Base-by-base conservation (phyloP, 139 green algal genomes). In the Parachlorella kessleri region DNA sequence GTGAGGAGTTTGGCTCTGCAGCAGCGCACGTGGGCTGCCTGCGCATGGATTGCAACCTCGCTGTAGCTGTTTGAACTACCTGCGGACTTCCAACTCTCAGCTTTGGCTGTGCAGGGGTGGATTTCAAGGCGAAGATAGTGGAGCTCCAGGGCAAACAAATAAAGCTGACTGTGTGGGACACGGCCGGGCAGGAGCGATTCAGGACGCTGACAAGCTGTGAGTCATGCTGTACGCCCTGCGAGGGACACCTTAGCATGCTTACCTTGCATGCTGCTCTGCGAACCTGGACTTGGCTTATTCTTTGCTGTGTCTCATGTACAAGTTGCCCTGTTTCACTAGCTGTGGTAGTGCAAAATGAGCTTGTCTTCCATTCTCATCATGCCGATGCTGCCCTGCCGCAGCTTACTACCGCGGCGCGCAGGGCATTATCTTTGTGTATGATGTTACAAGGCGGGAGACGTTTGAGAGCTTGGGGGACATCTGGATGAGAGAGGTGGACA, bases 91-190 rank as follows among this genome's bases (percentile, higher is more conserved):
- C n/a, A 63, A 63, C 53, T 63, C 53, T 63, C 53, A 63, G n/a
- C n/a, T n/a, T 63, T 35, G 40, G 38, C 70, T 36, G 37, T 81
- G 65, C 86, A 97, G 94, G 96, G 55, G 96, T 99, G 2, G 96
- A 99, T 78, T 99, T 99, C 78, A 93, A 95, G 55, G 86, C 98
- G 5, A 99, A 99, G 79, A 93, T 92, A 63, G 26, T 98, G 3
- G 90, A 85, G 0, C n/a, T 97, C 1, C 72, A 89, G 1, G 92
- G 86, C 38, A 94, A 97, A 75, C 74, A 86, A 26, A 74, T 98
- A 64, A 98, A 98, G 76, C 91, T 98, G 3, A 97, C 94, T 9
- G 92, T 98, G 3, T 98, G 94, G 94, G 94, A 98, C 82, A 98
- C 94, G 48, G 92, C 92, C 41, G 89, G 89, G 3, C 89, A 93